Evolutionary conservation across 2,329 filamentous ascomycete species (phyloP).

Genomic region (Ceratocystis lukuohia): DNA sequence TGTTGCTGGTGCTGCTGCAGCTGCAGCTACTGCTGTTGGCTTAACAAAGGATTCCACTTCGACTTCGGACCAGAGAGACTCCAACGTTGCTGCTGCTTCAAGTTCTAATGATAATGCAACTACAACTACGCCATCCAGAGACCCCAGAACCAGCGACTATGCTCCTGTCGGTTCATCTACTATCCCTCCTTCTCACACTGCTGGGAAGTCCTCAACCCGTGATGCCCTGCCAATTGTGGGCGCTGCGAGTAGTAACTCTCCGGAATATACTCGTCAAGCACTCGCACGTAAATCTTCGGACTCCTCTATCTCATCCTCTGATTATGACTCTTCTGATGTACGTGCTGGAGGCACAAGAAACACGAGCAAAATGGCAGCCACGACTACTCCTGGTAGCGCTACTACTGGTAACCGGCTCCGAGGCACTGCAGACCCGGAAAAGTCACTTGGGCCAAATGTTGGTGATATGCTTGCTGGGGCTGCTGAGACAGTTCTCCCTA

Average conservation of each 20-base stretch:
- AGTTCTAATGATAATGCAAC: not conserved
- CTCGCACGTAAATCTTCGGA: not conserved
- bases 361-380: not conserved
- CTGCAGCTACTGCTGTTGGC: constrained; percentile 17
- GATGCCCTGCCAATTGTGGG: not conserved
- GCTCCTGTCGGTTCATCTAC: not conserved
- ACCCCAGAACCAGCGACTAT: not conserved
- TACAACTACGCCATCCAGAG: not conserved
- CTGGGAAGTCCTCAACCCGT: not conserved
- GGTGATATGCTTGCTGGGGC: constrained; percentile 14
- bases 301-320: constrained; percentile 10
- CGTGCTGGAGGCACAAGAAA: not conserved
- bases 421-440: constrained; percentile 4
- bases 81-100: not conserved
- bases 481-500: not conserved
- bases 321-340: constrained; percentile 4
- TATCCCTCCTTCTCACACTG: not conserved
- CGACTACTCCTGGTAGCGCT: not conserved
- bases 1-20: constrained; percentile 18
- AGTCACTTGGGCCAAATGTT: constrained; percentile 12
- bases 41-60: constrained; percentile 6
- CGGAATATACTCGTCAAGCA: not conserved
- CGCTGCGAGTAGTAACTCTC: not conserved
- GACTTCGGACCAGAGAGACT: not conserved
- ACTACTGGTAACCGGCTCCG: not conserved